Conservation (phyloP, 257 asterid genomes). For the Penstemon newberryi region DNA sequence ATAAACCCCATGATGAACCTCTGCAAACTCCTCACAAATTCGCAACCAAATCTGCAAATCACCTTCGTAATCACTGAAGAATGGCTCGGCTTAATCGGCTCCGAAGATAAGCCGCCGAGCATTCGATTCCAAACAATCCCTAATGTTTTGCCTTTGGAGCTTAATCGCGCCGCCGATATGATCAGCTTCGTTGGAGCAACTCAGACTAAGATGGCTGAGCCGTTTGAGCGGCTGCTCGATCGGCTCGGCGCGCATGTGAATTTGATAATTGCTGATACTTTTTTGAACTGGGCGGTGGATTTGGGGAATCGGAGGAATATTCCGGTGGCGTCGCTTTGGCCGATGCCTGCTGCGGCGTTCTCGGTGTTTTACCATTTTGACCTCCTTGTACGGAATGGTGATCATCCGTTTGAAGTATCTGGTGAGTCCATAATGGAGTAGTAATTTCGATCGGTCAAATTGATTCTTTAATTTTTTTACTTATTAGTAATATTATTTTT, state of each 20-base stretch:
- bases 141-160: slow-evolving; percentile 63
- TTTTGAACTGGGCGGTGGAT: slow-evolving; percentile 54
- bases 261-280: slow-evolving; percentile 48
- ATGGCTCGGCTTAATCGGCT: slow-evolving; percentile 63
- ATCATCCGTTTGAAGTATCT: slow-evolving; percentile 40
- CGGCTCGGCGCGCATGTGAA: slow-evolving; percentile 34
- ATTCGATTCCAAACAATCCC: slow-evolving; percentile 65
- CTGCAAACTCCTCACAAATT: slow-evolving; percentile 42
- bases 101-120: slow-evolving; percentile 48
- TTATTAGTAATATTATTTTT: too few relatives aligned
- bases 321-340: slow-evolving; percentile 81
- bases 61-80: slow-evolving; percentile 69
- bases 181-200: slow-evolving; percentile 53
- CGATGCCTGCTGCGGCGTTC: slow-evolving; percentile 65
- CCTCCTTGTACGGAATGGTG: slow-evolving; percentile 41
- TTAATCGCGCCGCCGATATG: slow-evolving; percentile 53
- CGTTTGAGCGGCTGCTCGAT: slow-evolving; percentile 53
- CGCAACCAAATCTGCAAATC: slow-evolving; percentile 38
- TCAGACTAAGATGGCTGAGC: slow-evolving; percentile 61
- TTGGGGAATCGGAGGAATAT: slow-evolving; percentile 60
- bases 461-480: too few relatives aligned
- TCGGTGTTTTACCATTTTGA: slow-evolving; percentile 51
- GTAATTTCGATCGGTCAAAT: too few relatives aligned
- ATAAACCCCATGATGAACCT: slow-evolving; percentile 77
- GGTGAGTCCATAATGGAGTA: slow-evolving; percentile 39